Base-by-base conservation (phyloP, 139 green algal species). In the Marvania coccoides region DNA sequence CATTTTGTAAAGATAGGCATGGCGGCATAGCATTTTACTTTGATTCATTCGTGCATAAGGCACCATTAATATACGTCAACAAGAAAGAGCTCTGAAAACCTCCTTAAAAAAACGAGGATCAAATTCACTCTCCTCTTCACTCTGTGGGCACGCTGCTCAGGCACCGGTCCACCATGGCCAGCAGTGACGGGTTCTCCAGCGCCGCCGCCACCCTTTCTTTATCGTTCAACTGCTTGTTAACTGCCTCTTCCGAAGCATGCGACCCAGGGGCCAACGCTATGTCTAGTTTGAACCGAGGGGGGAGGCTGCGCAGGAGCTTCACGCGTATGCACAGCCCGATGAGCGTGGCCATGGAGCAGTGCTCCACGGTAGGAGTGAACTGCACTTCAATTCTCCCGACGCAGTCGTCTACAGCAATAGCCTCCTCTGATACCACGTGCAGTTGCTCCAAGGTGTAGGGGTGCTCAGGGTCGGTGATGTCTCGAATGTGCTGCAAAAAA, bases 211-310 rank as follows among this genome's bases (percentile, higher is more conserved):
- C 93, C 0, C 95, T 77, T 63, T 99, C 95, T 85, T 99, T 98
- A 81, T 99, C 95, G 28, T 87, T 86, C 40, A 99, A 80, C 83
- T 99, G 95, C 78, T 96, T 97, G 81, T 98, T 99, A 2, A 99
- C 90, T 6, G 92, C 88, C 24, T 66, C 83, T 74, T 98, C 93
- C 26, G 81, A 86, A 13, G 83, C 70, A 63, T 98, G 93, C 5
- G 75, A 84, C 8, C 92, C 93, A 6, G 83, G 85, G 0, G 81
- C 68, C 36, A 93, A 77, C 63, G 68, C 24, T 14, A 95, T 88
- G 63, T 93, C 86, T 5, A 93, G 63, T 73, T 98, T 98, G 83
- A 97, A 99, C 15, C 91, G 66, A 5, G 57, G 34, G 5, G 91
- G 94, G 60, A 99, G 79, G 9, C 65, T 67, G 6, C 85, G 78